A percentile compares a stretch with the other conserved stretches of the same genome.
Evolutionary conservation across 2,329 filamentous ascomycete species (phyloP).

Genomic region (Aureobasidium namibiae): DNA sequence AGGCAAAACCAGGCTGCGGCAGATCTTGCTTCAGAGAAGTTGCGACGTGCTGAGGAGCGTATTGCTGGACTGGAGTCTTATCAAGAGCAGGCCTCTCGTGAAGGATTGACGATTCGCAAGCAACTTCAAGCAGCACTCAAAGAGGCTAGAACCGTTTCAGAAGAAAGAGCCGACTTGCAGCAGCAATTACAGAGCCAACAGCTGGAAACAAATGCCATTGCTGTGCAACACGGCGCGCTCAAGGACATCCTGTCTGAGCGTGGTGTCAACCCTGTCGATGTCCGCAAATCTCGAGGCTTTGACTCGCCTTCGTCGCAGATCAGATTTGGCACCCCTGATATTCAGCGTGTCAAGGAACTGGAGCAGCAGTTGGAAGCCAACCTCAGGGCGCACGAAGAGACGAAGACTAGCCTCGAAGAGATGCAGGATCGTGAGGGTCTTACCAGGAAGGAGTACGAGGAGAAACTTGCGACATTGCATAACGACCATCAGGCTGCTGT

Average conservation of each 20-base stretch:
- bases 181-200: slow-evolving; percentile 77
- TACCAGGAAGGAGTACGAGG: slow-evolving; percentile 80
- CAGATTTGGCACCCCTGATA: slow-evolving; percentile 64
- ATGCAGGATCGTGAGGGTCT: slow-evolving; percentile 76
- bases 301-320: slow-evolving; percentile 48
- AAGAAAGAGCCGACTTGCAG: slow-evolving; percentile 73
- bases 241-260: slow-evolving; percentile 89
- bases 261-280: slow-evolving; percentile 69
- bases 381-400: slow-evolving; percentile 74
- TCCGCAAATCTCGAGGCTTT: slow-evolving; percentile 62
- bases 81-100: slow-evolving; percentile 91
- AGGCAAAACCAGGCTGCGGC: slow-evolving; percentile 85
- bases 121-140: slow-evolving; percentile 79
- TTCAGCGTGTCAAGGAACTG: slow-evolving; percentile 69
- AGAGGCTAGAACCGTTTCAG: slow-evolving; percentile 74
- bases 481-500: slow-evolving; percentile 97
- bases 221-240: slow-evolving; percentile 83
- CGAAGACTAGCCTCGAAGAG: slow-evolving; percentile 65
- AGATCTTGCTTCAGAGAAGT: slow-evolving; percentile 75
- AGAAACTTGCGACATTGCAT: slow-evolving; percentile 87
- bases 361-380: slow-evolving; percentile 79
- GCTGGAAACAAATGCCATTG: slow-evolving; percentile 86
- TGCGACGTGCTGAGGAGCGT: slow-evolving; percentile 87
- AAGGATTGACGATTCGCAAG: slow-evolving; percentile 80
- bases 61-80: slow-evolving; percentile 95